Evolutionary conservation across 2,329 filamentous ascomycete species (phyloP).

Genomic region (Fusarium sp.): DNA sequence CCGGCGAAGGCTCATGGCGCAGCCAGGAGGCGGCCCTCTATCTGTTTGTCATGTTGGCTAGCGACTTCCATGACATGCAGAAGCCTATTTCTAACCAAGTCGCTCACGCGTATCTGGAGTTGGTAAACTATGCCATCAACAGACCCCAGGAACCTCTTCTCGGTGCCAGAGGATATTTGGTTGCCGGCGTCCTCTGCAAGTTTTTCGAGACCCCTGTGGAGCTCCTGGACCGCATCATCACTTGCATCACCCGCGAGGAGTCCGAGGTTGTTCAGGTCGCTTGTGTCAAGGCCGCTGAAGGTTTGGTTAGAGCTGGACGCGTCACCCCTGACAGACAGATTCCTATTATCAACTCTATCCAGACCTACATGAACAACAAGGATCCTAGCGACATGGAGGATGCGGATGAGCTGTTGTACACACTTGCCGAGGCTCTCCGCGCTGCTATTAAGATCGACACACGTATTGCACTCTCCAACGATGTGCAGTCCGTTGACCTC

Average conservation of each 20-base stretch:
- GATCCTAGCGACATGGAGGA: conserved; percentile 88
- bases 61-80: conserved; percentile 83
- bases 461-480: conserved; percentile 76
- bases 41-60: conserved; percentile 85
- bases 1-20: conserved; percentile 66
- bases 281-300: conserved; percentile 87
- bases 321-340: conserved; percentile 68
- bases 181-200: conserved; percentile 83
- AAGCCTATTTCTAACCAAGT: conserved; percentile 77
- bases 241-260: conserved; percentile 79
- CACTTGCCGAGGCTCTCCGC: conserved; percentile 86
- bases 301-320: conserved; percentile 67
- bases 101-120: conserved; percentile 80
- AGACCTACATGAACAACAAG: conserved; percentile 81
- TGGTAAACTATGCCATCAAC: conserved; percentile 82
- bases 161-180: conserved; percentile 86
- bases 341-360: conserved; percentile 71
- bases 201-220: conserved; percentile 73
- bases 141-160: conserved; percentile 79
- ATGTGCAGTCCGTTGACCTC: conserved; percentile 81
- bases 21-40: conserved; percentile 85
- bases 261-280: conserved; percentile 93
- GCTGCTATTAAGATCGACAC: conserved; percentile 86
- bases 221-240: conserved; percentile 79
- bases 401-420: conserved; percentile 91